phyloP scores from a whole-genome alignment of 371 early-diverging fungal species.

The Ecytonucleospora hepatopenaei region DNA sequence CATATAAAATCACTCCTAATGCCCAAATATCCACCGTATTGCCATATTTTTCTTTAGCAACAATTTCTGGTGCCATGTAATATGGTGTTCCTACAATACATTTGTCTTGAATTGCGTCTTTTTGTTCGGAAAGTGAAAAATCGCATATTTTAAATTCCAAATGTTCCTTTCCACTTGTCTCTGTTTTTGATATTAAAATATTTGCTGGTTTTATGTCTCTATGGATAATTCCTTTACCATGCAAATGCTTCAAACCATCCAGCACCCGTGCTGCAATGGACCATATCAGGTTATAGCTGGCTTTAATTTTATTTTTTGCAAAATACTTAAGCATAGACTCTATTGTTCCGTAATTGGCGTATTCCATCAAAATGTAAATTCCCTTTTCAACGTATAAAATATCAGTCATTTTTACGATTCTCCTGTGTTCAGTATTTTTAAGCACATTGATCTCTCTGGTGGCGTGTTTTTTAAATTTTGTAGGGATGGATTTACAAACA shows the following conservation, averaged over 20 bases:
- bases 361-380: slow-evolving; percentile 73
- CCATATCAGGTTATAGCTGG: slow-evolving; percentile 65
- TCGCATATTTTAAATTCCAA: slow-evolving; percentile 55
- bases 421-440: slow-evolving; percentile 71
- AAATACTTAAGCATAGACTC: slow-evolving; percentile 66
- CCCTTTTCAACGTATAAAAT: slow-evolving; percentile 59
- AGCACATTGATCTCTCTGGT: slow-evolving; percentile 74
- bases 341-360: slow-evolving; percentile 69
- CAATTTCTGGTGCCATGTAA: slow-evolving; percentile 55
- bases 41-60: slow-evolving; percentile 54
- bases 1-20: slow-evolving; percentile 84
- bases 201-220: slow-evolving; percentile 89
- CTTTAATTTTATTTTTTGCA: slow-evolving; percentile 62
- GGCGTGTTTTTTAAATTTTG: slow-evolving; percentile 40
- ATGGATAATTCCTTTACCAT: slow-evolving; percentile 81
- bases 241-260: slow-evolving; percentile 77
- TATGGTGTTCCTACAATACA: slow-evolving; percentile 46
- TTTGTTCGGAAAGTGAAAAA: slow-evolving; percentile 40
- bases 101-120: not conserved
- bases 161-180: not conserved
- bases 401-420: slow-evolving; percentile 74
- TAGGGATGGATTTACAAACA: slow-evolving; percentile 43
- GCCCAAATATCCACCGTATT: slow-evolving; percentile 88
- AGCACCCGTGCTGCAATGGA: slow-evolving; percentile 70
- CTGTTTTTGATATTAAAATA: slow-evolving; percentile 67